A percentile compares a stretch with the other conserved stretches of the same genome.
Evolutionary conservation across 2,329 filamentous ascomycete genomes (phyloP).

Genomic region (Fonsecaea nubica): DNA sequence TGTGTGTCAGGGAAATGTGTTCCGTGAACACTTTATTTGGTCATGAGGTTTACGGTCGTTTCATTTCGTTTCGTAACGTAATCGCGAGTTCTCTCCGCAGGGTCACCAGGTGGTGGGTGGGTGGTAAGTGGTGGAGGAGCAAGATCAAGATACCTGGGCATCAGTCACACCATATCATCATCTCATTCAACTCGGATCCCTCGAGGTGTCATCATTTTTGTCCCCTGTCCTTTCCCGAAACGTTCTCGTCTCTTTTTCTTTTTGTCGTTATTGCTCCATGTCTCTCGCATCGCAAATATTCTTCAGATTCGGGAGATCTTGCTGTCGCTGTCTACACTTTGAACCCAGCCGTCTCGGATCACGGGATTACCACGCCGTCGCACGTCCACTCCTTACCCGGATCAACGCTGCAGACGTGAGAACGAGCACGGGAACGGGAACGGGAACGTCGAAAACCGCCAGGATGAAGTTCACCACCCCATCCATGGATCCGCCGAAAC

Average conservation of each 20-base stretch:
- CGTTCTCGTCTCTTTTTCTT: slow-evolving; percentile 27
- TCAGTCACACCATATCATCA: background rate
- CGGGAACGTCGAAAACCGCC: background rate
- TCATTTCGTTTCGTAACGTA: too few relatives aligned
- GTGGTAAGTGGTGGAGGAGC: too few relatives aligned
- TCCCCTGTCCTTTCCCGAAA: slow-evolving; percentile 35
- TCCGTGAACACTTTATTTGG: too few relatives aligned
- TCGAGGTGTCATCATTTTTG: background rate
- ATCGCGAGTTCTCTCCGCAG: too few relatives aligned
- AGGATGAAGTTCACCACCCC: slow-evolving; percentile 35
- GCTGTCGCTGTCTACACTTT: slow-evolving; percentile 43
- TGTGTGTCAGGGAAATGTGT: too few relatives aligned
- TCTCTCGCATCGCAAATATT: slow-evolving; percentile 31
- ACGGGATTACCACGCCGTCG: slow-evolving; percentile 40
- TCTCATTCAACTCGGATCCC: slow-evolving; percentile 3
- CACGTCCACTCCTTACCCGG: background rate
- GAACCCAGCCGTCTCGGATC: slow-evolving; percentile 19
- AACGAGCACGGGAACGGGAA: slow-evolving; percentile 44
- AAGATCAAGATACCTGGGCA: background rate
- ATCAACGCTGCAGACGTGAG: slow-evolving; percentile 49
- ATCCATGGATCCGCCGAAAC: slow-evolving; percentile 50
- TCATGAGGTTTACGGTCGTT: too few relatives aligned
- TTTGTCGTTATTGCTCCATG: background rate
- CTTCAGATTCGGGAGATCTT: slow-evolving; percentile 29
- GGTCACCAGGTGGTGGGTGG: too few relatives aligned